Conservation (phyloP, 257 asterid species). For the Mitragyna speciosa region DNA sequence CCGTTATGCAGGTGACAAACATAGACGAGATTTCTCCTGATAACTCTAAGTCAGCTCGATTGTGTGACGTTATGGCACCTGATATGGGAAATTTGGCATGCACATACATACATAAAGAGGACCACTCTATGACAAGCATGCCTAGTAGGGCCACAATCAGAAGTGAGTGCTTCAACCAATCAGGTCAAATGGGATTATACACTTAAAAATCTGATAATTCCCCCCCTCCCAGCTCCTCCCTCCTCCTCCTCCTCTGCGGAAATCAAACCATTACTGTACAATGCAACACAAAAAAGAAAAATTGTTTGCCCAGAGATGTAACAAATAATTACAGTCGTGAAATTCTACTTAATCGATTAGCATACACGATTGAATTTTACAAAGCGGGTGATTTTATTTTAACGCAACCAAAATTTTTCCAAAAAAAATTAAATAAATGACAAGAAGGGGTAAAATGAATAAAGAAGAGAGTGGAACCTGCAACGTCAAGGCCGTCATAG, state of each 20-base stretch:
- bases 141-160: constrained; percentile 1
- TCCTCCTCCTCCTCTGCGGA: too few species aligned
- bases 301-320: too few species aligned
- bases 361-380: neutral
- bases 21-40: neutral
- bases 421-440: neutral
- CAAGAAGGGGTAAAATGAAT: neutral
- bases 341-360: neutral
- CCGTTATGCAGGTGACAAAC: neutral
- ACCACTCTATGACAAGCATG: constrained; percentile 1
- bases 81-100: neutral
- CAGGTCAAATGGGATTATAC: constrained; percentile 4
- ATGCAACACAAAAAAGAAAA: neutral
- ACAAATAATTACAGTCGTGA: neutral
- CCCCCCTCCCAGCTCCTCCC: neutral
- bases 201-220: constrained; percentile 1
- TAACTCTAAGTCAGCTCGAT: constrained; percentile 13
- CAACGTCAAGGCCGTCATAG: constrained; percentile 72
- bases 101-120: neutral
- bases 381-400: too few species aligned
- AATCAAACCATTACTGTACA: neutral
- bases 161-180: constrained; percentile 8
- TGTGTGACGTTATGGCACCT: constrained; percentile 16
- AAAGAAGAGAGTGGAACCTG: constrained; percentile 37
- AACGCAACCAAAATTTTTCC: neutral